Evolutionary conservation across 805 yeast species (phyloP).

Genomic region (Wickerhamomyces mucosus): DNA sequence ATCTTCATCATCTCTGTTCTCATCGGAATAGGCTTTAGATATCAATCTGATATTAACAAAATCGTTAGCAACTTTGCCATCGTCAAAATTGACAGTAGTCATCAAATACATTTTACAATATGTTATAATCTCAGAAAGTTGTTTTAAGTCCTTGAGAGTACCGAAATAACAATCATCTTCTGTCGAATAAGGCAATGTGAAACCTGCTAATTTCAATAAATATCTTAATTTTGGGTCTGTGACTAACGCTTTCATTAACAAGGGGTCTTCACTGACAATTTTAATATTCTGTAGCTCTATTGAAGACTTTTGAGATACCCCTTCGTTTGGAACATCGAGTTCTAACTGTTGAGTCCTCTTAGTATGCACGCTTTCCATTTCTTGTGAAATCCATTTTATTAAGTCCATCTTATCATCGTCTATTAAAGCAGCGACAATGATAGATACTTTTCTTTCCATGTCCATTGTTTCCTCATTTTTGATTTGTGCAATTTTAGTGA

Average conservation of each 20-base stretch:
- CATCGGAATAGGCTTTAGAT: constrained; percentile 26
- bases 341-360: constrained; percentile 11
- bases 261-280: constrained; percentile 15
- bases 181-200: constrained; percentile 30
- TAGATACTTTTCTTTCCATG: constrained; percentile 39
- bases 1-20: constrained; percentile 27
- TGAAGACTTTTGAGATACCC: constrained; percentile 3
- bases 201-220: constrained; percentile 37
- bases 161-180: constrained; percentile 33
- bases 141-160: constrained; percentile 19
- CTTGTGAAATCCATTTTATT: constrained; percentile 35
- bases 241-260: constrained; percentile 22
- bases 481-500: constrained; percentile 18
- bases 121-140: constrained; percentile 26
- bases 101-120: constrained; percentile 33
- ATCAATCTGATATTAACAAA: constrained; percentile 22
- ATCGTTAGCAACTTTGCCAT: constrained; percentile 25
- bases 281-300: constrained; percentile 4
- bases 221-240: constrained; percentile 41
- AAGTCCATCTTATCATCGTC: constrained; percentile 33
- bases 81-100: constrained; percentile 26
- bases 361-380: constrained; percentile 25
- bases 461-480: constrained; percentile 18
- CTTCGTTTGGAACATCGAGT: background rate
- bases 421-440: constrained; percentile 39